Conservation (phyloP, 345 rosid species). For the Excoecaria agallocha region DNA sequence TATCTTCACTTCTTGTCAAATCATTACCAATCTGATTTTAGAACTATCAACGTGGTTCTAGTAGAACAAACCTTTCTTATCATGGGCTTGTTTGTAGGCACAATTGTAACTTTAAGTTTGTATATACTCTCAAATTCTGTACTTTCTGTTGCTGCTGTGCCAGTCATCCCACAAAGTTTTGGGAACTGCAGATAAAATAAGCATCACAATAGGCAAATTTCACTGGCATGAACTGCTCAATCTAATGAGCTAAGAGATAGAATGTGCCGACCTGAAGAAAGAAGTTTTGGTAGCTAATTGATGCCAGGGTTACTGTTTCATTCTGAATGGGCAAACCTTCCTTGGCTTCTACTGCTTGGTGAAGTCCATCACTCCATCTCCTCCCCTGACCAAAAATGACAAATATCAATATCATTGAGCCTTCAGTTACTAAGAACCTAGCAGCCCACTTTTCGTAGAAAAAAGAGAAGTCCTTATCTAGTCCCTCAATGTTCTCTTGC, state of each 20-base stretch:
- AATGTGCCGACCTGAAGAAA: constrained; percentile 78
- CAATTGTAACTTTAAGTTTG: constrained; percentile 93
- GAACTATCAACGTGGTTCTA: constrained; percentile 5
- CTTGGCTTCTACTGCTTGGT: constrained; percentile 99
- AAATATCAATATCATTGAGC: constrained; percentile 8
- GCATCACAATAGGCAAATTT: constrained; percentile 19
- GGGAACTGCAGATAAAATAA: constrained; percentile 61
- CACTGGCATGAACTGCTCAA: constrained; percentile 11
- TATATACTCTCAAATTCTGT: constrained; percentile 98
- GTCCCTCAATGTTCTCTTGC: neutral
- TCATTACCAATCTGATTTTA: constrained; percentile 12
- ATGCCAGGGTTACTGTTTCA: constrained; percentile 92
- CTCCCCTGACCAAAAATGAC: constrained; percentile 58
- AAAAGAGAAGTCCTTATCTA: neutral
- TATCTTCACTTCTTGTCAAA: constrained; percentile 3
- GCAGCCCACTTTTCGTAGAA: neutral
- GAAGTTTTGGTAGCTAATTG: constrained; percentile 97
- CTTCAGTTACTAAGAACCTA: neutral
- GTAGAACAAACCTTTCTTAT: constrained; percentile 71
- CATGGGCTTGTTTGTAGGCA: constrained; percentile 97
- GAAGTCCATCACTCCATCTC: constrained; percentile 99
- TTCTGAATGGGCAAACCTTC: constrained; percentile 95
- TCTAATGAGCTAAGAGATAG: constrained; percentile 17
- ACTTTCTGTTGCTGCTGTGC: constrained; percentile 96
- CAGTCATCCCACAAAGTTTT: constrained; percentile 99